Conservation (phyloP, 2,329 filamentous ascomycete genomes). For the Diatrype stigma region DNA sequence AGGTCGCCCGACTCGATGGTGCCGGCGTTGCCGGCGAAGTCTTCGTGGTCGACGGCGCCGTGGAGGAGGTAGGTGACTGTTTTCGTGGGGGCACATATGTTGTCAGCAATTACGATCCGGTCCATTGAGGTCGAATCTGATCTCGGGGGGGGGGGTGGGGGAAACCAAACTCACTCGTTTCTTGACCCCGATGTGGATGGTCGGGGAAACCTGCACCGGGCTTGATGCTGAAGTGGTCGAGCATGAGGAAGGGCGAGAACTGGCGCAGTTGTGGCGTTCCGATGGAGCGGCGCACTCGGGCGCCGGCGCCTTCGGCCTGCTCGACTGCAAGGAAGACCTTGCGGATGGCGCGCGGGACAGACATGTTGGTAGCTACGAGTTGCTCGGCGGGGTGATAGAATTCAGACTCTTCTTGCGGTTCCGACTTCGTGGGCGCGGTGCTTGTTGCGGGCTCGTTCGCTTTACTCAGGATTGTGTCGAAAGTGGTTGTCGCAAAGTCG, state of each 20-base stretch:
- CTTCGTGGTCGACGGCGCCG: slow-evolving; percentile 49
- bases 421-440: slow-evolving; percentile 2
- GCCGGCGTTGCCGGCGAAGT: slow-evolving; percentile 50
- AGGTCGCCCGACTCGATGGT: slow-evolving; percentile 84
- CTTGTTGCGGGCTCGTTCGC: slow-evolving; percentile 10
- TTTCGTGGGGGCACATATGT: slow-evolving; percentile 36
- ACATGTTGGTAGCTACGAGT: slow-evolving; percentile 49
- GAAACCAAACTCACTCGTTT: slow-evolving; percentile 65
- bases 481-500: slow-evolving; percentile 19
- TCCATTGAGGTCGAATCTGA: slow-evolving; percentile 38
- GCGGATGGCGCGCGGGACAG: slow-evolving; percentile 69
- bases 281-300: slow-evolving; percentile 80
- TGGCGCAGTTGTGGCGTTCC: slow-evolving; percentile 79
- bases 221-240: slow-evolving; percentile 82
- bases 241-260: slow-evolving; percentile 92
- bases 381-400: slow-evolving; percentile 24
- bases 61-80: slow-evolving; percentile 78
- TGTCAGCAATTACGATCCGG: slow-evolving; percentile 32
- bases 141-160: slow-evolving; percentile 82
- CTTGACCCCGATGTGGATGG: slow-evolving; percentile 78
- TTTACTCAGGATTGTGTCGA: slow-evolving; percentile 17
- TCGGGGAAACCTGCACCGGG: slow-evolving; percentile 87
- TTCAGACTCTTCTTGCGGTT: slow-evolving; percentile 8
- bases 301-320: slow-evolving; percentile 84
- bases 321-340: slow-evolving; percentile 82